phyloP scores from a whole-genome alignment of 2,329 filamentous ascomycete species.

The Claviceps monticola region DNA sequence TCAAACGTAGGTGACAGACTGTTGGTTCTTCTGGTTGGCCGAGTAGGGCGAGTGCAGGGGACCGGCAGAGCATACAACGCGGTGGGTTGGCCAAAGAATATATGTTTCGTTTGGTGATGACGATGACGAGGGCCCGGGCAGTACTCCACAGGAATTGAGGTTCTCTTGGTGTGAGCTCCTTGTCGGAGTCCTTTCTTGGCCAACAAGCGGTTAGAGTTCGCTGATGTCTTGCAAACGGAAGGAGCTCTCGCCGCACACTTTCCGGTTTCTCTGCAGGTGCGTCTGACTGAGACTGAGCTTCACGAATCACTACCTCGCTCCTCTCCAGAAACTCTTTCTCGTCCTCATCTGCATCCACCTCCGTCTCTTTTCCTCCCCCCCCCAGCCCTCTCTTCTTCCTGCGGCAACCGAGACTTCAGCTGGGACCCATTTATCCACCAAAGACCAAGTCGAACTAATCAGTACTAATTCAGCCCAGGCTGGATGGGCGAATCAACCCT shows the following conservation, averaged over 20 bases:
- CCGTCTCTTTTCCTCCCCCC: neutral
- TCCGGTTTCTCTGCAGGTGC: neutral
- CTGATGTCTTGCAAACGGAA: neutral
- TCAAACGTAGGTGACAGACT: slow-evolving; percentile 1
- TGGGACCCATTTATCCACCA: neutral
- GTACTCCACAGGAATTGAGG: too few species aligned
- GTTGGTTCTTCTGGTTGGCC: neutral
- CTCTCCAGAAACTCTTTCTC: neutral
- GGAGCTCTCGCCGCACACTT: slow-evolving; percentile 1
- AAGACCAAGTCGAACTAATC: neutral
- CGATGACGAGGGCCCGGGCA: neutral
- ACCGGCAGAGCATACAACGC: neutral
- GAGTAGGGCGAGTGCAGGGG: neutral
- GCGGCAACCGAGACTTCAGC: neutral
- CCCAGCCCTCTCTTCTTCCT: neutral
- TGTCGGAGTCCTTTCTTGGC: neutral
- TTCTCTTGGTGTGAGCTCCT: neutral
- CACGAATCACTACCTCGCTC: neutral
- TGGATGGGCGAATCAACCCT: neutral
- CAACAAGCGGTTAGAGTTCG: neutral
- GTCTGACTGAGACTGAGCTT: neutral
- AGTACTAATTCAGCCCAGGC: neutral
- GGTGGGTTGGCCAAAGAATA: neutral
- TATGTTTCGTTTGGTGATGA: neutral
- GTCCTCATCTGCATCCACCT: neutral